Evolutionary conservation across 73 alveolate species (phyloP), one percentile per base, ranked within the genome.

Genomic region (Symbiodinium pilosum): DNA sequence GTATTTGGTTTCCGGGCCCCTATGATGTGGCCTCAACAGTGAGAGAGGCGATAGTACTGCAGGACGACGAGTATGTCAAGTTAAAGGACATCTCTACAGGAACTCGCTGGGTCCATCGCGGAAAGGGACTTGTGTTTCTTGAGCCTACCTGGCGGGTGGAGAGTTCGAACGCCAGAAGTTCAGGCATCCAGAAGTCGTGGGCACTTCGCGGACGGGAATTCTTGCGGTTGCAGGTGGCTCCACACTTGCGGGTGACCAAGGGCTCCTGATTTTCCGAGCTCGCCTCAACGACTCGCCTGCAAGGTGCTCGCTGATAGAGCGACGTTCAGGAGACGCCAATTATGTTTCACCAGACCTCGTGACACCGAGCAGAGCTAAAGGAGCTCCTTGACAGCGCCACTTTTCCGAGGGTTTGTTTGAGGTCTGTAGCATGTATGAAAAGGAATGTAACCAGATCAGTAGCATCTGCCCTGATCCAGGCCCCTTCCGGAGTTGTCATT

Each of bases 51-150:
- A 43, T 92, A n/a, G 98, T 73, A 41, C 51, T 92, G 91, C 98
- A 92, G 83, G 98, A 92, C 39, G 98, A 92, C 30, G 98, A 92
- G 98, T 92, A 92, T 26, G 98, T 88, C 36, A 88, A 88, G 95
- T 86, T 88, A 75, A 92, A 92, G 64, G 98, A 92, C 59, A 40
- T 92, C 42, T 69, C 98, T 43, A 73, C 87, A 28, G 98, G 98
- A 12, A 69, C 91, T 7, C 98, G 98, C 34, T 92, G 98, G 98
- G 98, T 92, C 43, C 98, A 92, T 69, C 98, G 89, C 2, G 98
- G 98, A 77, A 84, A 84, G 40, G 64, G 91, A 77, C 59, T 92
- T 54, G 38, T 92, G 0, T 92, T 92, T 41, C 83, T 92, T 42
- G 98, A 92, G 91, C 95, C 95, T 12, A 88, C 95, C 39, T 88